phyloP scores from a whole-genome alignment of 2,329 filamentous ascomycete genomes.

The Dissoconium aciculare region DNA sequence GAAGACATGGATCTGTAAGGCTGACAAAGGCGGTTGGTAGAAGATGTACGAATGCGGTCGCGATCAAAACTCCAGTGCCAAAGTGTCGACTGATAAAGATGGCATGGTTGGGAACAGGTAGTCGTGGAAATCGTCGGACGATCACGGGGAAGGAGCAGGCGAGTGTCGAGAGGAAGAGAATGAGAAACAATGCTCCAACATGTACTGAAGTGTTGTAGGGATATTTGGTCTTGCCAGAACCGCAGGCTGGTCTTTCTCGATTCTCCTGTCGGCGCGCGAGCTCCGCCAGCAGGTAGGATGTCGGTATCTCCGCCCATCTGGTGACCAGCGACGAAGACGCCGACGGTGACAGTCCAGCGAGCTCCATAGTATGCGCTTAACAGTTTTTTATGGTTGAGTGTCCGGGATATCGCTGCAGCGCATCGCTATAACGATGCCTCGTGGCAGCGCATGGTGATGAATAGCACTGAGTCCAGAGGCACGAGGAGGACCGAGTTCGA shows the following conservation, averaged over 20 bases:
- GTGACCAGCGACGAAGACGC: too few species aligned
- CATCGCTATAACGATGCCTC: too few species aligned
- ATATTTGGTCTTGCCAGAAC: slow-evolving; percentile 32
- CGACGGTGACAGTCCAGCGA: too few species aligned
- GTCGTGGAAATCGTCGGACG: slow-evolving; percentile 42
- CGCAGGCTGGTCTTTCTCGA: slow-evolving; percentile 36
- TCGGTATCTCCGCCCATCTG: slow-evolving; percentile 27
- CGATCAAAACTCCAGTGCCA: slow-evolving; percentile 42
- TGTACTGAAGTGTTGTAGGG: slow-evolving; percentile 42
- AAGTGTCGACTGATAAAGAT: slow-evolving; percentile 47
- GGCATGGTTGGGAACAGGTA: slow-evolving; percentile 43
- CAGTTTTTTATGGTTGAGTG: too few species aligned
- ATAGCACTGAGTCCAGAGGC: too few species aligned
- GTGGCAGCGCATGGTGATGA: too few species aligned
- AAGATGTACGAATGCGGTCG: slow-evolving; percentile 45
- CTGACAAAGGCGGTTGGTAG: slow-evolving; percentile 48
- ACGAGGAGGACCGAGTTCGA: too few species aligned
- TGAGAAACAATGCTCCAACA: slow-evolving; percentile 43
- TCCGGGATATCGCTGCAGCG: too few species aligned
- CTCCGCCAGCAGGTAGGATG: slow-evolving; percentile 34
- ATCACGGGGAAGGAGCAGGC: slow-evolving; percentile 49
- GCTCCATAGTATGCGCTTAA: too few species aligned
- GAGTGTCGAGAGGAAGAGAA: slow-evolving; percentile 40
- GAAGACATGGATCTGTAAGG: slow-evolving; percentile 51
- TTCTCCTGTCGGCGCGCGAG: slow-evolving; percentile 34